Percentiles rank a stretch among this genome's conserved stretches.
Conservation (phyloP, 352 stramenopile genomes). For the Pythium aquatile region DNA sequence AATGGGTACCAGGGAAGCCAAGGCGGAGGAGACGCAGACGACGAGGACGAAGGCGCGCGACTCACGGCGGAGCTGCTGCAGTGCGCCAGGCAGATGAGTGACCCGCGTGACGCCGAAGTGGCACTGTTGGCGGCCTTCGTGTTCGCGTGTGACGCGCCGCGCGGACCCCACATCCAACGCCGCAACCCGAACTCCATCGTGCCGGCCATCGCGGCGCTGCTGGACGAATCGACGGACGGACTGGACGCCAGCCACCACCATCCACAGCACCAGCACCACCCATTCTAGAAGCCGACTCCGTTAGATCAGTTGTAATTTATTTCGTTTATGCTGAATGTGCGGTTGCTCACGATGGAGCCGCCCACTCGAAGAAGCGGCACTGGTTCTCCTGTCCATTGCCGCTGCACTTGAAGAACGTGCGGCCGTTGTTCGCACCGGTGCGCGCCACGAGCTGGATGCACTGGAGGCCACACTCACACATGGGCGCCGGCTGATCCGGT, state of each 20-base stretch:
- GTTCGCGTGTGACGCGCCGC: conserved; percentile 42
- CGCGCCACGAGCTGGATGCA: conserved; percentile 56
- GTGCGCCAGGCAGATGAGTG: conserved; percentile 42
- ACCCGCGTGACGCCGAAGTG: conserved; percentile 50
- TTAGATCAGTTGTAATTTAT: not conserved
- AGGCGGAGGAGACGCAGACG: not conserved
- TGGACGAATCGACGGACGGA: conserved; percentile 34
- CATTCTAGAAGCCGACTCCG: conserved; percentile 5
- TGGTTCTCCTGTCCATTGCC: conserved; percentile 71
- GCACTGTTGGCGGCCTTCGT: conserved; percentile 64
- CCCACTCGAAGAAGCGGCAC: conserved; percentile 94
- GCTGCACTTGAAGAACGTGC: conserved; percentile 93
- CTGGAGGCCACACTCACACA: conserved; percentile 48
- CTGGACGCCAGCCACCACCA: not conserved
- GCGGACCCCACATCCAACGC: conserved; percentile 19
- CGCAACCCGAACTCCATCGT: conserved; percentile 36
- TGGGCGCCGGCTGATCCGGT: conserved; percentile 1
- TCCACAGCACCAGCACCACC: conserved; percentile 25
- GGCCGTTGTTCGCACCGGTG: conserved; percentile 85
- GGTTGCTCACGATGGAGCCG: conserved; percentile 14
- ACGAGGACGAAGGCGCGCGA: conserved; percentile 29
- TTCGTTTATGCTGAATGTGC: not conserved
- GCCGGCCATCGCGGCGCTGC: conserved; percentile 62
- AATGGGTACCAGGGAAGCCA: not conserved
- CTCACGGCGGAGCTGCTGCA: conserved; percentile 53